These are phyloP conservation scores for Tricholoma sp. DNA, from an alignment of 768 basidiomycete species.

Conservation along the genomic window DNA sequence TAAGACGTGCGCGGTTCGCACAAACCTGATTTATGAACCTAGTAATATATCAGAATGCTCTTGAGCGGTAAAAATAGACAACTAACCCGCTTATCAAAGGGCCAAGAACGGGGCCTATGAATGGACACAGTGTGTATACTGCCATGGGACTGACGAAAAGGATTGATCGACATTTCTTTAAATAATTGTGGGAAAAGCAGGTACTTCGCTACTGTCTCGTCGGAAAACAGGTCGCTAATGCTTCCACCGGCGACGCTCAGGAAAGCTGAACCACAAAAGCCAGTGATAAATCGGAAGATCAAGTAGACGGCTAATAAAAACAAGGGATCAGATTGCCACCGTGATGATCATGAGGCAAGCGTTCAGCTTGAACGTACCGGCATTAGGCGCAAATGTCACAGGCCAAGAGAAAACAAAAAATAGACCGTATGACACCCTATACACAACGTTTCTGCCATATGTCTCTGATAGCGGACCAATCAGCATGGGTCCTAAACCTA, in stretches of 20 bases:
- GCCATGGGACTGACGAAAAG: slow-evolving; percentile 38
- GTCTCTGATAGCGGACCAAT: slow-evolving; percentile 52
- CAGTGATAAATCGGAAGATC: slow-evolving; percentile 50
- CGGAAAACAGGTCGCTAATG: slow-evolving; percentile 51
- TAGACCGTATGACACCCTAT: slow-evolving; percentile 52
- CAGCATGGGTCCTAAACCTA: slow-evolving; percentile 52
- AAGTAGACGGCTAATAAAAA: slow-evolving; percentile 24
- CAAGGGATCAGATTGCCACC: neutral
- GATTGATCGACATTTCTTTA: neutral
- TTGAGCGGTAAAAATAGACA: neutral
- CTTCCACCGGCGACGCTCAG: slow-evolving; percentile 55
- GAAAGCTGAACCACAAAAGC: slow-evolving; percentile 51
- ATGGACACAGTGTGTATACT: slow-evolving; percentile 51
- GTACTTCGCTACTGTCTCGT: slow-evolving; percentile 55
- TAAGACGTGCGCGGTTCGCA: neutral
- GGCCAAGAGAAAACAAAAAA: slow-evolving; percentile 67
- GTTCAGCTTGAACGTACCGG: slow-evolving; percentile 1
- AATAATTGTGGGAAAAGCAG: slow-evolving; percentile 15
- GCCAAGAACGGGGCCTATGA: slow-evolving; percentile 47
- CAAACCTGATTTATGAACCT: slow-evolving; percentile 68
- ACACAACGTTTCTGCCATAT: slow-evolving; percentile 61
- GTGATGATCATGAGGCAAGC: neutral
- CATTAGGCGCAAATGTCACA: slow-evolving; percentile 64
- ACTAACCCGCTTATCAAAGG: slow-evolving; percentile 57
- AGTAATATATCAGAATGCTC: neutral